These are phyloP conservation scores for Grosmannia penicillata DNA, from an alignment of 2,329 filamentous ascomycete species.

Conservation along the genomic window DNA sequence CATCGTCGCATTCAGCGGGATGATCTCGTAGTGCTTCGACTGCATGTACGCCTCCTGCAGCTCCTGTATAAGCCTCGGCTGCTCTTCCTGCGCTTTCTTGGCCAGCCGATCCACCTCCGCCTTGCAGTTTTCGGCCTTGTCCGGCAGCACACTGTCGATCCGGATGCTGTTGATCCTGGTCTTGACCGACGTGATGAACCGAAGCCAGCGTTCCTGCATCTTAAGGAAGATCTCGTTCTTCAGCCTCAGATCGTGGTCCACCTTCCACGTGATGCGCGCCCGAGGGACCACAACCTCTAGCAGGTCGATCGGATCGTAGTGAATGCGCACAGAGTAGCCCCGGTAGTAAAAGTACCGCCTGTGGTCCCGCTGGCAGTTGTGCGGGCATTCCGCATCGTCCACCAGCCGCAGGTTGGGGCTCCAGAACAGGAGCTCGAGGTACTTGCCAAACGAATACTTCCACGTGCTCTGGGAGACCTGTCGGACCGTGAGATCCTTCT, in stretches of 20 bases:
- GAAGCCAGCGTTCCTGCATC: slow-evolving; percentile 67
- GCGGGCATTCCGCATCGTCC: slow-evolving; percentile 53
- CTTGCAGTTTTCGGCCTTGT: slow-evolving; percentile 71
- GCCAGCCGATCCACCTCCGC: slow-evolving; percentile 65
- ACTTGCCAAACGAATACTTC: slow-evolving; percentile 98
- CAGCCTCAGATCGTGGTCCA: slow-evolving; percentile 79
- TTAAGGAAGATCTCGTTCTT: slow-evolving; percentile 84
- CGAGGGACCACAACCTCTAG: slow-evolving; percentile 90
- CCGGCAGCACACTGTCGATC: slow-evolving; percentile 76
- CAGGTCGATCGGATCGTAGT: slow-evolving; percentile 84
- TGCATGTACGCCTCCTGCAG: slow-evolving; percentile 84
- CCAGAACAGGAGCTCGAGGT: slow-evolving; percentile 96
- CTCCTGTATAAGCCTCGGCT: slow-evolving; percentile 55
- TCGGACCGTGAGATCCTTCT: slow-evolving; percentile 75
- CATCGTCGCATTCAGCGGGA: slow-evolving; percentile 79
- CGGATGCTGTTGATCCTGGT: slow-evolving; percentile 76
- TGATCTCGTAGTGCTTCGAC: slow-evolving; percentile 92
- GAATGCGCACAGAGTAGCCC: slow-evolving; percentile 73
- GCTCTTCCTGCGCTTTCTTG: slow-evolving; percentile 73
- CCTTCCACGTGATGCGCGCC: slow-evolving; percentile 89
- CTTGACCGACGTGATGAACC: slow-evolving; percentile 80
- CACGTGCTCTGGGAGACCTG: slow-evolving; percentile 89
- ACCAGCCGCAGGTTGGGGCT: slow-evolving; percentile 65
- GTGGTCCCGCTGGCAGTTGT: slow-evolving; percentile 87
- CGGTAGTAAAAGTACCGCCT: slow-evolving; percentile 83